Conservation (phyloP, 1,284 basidiomycete species). For the Leccinum fuscescens region DNA sequence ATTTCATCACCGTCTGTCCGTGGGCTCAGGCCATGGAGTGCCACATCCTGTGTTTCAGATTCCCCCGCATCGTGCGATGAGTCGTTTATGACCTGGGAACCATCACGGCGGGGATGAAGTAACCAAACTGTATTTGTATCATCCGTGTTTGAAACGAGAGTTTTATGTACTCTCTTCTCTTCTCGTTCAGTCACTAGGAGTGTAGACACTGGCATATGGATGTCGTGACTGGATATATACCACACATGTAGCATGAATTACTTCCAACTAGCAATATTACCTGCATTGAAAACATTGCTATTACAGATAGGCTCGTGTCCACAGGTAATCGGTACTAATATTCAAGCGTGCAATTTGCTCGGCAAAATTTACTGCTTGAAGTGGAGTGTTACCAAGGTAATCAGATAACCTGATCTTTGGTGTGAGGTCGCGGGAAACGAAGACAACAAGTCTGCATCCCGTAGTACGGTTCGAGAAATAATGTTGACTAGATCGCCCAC, state of each 20-base stretch:
- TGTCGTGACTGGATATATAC: conserved; percentile 5
- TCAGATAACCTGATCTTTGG: not conserved
- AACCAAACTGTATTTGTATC: not conserved
- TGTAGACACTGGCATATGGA: not conserved
- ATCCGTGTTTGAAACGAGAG: not conserved
- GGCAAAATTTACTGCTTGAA: not conserved
- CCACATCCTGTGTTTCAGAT: conserved; percentile 22
- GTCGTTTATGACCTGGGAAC: conserved; percentile 48
- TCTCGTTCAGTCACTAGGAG: not conserved
- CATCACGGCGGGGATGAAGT: conserved; percentile 29
- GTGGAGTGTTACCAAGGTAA: not conserved
- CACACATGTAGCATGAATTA: conserved; percentile 2
- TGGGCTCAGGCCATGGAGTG: conserved; percentile 33
- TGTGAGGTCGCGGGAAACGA: not conserved
- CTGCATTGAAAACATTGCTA: not conserved
- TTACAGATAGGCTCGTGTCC: not conserved
- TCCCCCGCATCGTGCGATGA: conserved; percentile 38
- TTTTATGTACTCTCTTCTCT: conserved; percentile 1
- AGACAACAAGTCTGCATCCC: not conserved
- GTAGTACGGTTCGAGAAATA: not conserved
- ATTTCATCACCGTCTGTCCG: conserved; percentile 33
- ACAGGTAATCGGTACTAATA: not conserved
- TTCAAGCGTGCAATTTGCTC: not conserved
- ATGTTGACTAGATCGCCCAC: not conserved
- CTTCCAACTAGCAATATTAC: not conserved